Conservation (phyloP, 257 asterid species). For the Ligustrum vulgare region DNA sequence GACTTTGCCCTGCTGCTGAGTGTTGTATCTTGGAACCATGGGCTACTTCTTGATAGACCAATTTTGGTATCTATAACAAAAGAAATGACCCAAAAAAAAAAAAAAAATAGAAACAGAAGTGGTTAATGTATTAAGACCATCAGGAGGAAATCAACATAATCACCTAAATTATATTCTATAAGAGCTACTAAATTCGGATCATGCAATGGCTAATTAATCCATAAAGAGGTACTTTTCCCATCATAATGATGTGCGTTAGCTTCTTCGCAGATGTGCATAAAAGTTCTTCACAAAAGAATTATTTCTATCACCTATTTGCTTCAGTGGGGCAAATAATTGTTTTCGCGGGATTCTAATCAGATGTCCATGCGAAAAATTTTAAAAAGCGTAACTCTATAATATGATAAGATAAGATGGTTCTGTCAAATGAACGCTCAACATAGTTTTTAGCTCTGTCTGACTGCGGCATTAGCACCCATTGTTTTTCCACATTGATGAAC, state of each 20-base stretch:
- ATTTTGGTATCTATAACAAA: conserved; percentile 73
- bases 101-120: conserved; percentile 18
- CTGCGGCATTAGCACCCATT: conserved; percentile 12
- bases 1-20: conserved; percentile 38
- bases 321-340: conserved; percentile 2
- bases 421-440: background rate
- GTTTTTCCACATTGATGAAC: conserved; percentile 7
- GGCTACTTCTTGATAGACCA: conserved; percentile 65
- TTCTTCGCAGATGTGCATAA: background rate
- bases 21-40: conserved; percentile 32
- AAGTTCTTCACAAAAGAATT: conserved; percentile 10
- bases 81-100: conserved; percentile 12
- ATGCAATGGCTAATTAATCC: conserved; percentile 1
- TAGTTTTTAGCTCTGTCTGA: conserved; percentile 1
- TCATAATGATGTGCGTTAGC: background rate
- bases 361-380: conserved; percentile 5
- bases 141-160: conserved; percentile 12
- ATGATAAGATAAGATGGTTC: conserved; percentile 3
- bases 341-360: background rate
- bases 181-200: conserved; percentile 11
- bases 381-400: background rate
- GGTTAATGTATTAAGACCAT: conserved; percentile 2
- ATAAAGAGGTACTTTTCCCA: conserved; percentile 1
- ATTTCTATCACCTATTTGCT: background rate
- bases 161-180: conserved; percentile 17